Evolutionary conservation across 106 monocot genomes (phyloP).

Genomic region (Dioscorea zingiberensis): DNA sequence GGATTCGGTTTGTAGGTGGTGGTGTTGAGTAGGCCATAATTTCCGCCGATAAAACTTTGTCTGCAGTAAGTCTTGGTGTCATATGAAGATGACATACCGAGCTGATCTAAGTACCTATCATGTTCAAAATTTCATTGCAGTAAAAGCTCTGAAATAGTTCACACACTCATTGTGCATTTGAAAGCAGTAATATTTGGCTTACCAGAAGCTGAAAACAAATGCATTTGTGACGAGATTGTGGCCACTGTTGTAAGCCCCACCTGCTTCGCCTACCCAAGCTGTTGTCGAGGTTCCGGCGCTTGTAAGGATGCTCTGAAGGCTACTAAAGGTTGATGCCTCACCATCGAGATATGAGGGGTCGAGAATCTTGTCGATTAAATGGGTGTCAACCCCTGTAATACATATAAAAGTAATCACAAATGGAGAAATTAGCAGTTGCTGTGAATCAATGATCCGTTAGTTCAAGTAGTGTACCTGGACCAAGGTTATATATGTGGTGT

Average conservation of each 20-base stretch:
- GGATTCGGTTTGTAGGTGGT: slow-evolving; percentile 71
- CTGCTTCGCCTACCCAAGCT: slow-evolving; percentile 92
- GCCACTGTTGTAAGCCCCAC: slow-evolving; percentile 93
- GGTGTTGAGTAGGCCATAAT: slow-evolving; percentile 78
- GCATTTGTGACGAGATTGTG: slow-evolving; percentile 64
- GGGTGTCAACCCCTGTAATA: slow-evolving; percentile 48
- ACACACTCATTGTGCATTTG: too few relatives aligned
- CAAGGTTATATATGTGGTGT: slow-evolving; percentile 95
- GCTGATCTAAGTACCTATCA: slow-evolving; percentile 78
- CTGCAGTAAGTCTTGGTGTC: slow-evolving; percentile 83
- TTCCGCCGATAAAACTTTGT: slow-evolving; percentile 79
- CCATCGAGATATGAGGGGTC: slow-evolving; percentile 72
- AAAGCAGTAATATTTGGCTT: too few relatives aligned
- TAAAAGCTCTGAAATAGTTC: neutral
- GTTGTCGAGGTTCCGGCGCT: slow-evolving; percentile 32
- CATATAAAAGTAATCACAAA: too few relatives aligned
- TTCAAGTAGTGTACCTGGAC: slow-evolving; percentile 49
- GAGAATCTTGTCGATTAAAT: slow-evolving; percentile 73
- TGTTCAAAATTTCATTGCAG: neutral
- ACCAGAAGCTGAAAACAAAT: slow-evolving; percentile 91
- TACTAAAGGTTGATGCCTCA: slow-evolving; percentile 41
- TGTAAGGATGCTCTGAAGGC: slow-evolving; percentile 46
- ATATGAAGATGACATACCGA: slow-evolving; percentile 71
- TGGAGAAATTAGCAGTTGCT: too few relatives aligned
- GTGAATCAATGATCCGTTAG: neutral